phyloP scores from a whole-genome alignment of 257 asterid genomes.

The Dorcoceras hygrometricum region DNA sequence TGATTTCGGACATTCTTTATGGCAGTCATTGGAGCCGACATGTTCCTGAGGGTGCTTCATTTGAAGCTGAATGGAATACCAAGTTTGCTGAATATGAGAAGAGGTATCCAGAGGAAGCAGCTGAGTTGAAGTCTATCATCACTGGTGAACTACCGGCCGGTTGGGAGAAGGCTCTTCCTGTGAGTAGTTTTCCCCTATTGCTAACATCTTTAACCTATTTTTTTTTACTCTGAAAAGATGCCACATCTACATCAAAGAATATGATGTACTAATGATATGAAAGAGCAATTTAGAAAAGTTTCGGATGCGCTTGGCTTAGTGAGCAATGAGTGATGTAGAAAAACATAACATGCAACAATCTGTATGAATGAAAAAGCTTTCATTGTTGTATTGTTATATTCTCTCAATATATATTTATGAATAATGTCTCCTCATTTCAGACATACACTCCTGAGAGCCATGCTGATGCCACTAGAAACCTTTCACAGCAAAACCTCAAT shows the following conservation, averaged over 20 bases:
- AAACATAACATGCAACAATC: neutral
- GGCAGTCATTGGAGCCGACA: slow-evolving; percentile 78
- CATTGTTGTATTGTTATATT: neutral
- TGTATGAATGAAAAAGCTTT: too few relatives aligned
- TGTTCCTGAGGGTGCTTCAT: slow-evolving; percentile 58
- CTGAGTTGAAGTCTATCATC: slow-evolving; percentile 55
- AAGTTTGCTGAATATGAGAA: slow-evolving; percentile 67
- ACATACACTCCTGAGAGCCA: slow-evolving; percentile 66
- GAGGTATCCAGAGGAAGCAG: slow-evolving; percentile 66
- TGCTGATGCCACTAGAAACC: slow-evolving; percentile 65
- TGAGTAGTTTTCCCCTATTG: slow-evolving; percentile 32
- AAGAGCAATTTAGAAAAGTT: neutral
- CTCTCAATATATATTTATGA: slow-evolving; percentile 11
- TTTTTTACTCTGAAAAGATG: neutral
- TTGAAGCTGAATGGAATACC: slow-evolving; percentile 79
- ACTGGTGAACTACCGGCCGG: slow-evolving; percentile 61
- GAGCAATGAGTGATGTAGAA: slow-evolving; percentile 3
- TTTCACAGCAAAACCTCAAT: slow-evolving; percentile 59
- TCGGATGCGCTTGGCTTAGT: neutral
- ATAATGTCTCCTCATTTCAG: slow-evolving; percentile 30
- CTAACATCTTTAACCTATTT: slow-evolving; percentile 4
- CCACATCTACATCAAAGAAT: neutral
- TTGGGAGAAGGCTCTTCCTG: slow-evolving; percentile 85
- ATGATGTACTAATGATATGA: neutral
- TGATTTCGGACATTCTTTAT: slow-evolving; percentile 21